A percentile compares a stretch with the other conserved stretches of the same genome.
phyloP scores from a whole-genome alignment of 352 stramenopile species.

The Phytophthora tentaculata region DNA sequence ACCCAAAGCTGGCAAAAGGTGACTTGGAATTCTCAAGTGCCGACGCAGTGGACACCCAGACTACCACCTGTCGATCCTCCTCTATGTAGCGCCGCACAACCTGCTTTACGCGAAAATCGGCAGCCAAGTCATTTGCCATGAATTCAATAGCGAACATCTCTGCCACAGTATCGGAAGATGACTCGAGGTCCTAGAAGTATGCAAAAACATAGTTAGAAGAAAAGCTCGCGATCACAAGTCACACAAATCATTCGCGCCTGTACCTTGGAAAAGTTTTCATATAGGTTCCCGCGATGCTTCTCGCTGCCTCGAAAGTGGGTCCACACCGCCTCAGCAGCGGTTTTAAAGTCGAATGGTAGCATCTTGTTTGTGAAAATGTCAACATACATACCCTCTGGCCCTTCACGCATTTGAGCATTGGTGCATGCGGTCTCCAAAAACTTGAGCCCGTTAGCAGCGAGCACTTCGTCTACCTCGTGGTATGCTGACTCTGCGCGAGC shows the following conservation, averaged over 20 bases:
- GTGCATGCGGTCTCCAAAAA: conserved; percentile 36
- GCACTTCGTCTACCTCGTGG: conserved; percentile 44
- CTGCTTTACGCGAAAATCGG: conserved; percentile 44
- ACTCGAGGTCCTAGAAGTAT: conserved; percentile 37
- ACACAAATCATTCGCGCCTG: not conserved
- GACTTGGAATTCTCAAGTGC: conserved; percentile 47
- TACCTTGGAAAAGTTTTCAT: conserved; percentile 50
- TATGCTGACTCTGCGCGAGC: conserved; percentile 39
- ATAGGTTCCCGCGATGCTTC: conserved; percentile 51
- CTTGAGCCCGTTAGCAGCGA: conserved; percentile 48
- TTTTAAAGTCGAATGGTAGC: conserved; percentile 53
- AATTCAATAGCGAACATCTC: conserved; percentile 48
- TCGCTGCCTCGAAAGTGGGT: conserved; percentile 53
- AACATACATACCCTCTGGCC: conserved; percentile 41
- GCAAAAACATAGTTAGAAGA: conserved; percentile 11
- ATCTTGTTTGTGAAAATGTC: conserved; percentile 59
- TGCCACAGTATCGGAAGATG: conserved; percentile 41
- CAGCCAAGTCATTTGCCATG: conserved; percentile 38
- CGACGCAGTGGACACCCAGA: conserved; percentile 46
- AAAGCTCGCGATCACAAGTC: not conserved
- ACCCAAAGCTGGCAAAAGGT: conserved; percentile 41
- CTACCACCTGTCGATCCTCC: conserved; percentile 41
- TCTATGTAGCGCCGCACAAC: conserved; percentile 45
- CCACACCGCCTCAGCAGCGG: conserved; percentile 47
- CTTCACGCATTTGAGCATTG: conserved; percentile 46